These are phyloP conservation scores for Podaxis sp. DNA, from an alignment of 768 basidiomycete genomes.

Conservation along the genomic window DNA sequence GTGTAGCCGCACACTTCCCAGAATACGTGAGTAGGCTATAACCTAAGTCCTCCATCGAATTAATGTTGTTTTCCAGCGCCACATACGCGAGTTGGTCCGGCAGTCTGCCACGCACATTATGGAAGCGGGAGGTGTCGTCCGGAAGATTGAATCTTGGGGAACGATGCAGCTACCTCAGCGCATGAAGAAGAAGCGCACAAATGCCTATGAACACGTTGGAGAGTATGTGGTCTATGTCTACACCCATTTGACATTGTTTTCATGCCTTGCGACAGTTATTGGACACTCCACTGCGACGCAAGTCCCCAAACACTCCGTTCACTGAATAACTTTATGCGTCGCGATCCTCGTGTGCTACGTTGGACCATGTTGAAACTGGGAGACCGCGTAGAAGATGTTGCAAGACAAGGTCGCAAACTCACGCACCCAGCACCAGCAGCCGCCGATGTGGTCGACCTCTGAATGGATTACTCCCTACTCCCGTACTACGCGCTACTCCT, in stretches of 20 bases:
- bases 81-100: conserved; percentile 73
- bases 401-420: conserved; percentile 48
- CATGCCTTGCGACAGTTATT: conserved; percentile 56
- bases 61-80: conserved; percentile 44
- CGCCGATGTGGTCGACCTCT: conserved; percentile 26
- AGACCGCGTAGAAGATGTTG: conserved; percentile 69
- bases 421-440: neutral
- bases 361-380: conserved; percentile 82
- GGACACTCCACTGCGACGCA: conserved; percentile 90
- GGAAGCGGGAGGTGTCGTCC: conserved; percentile 77
- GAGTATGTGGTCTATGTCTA: conserved; percentile 58
- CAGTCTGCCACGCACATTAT: conserved; percentile 73
- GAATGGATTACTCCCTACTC: conserved; percentile 19
- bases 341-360: conserved; percentile 81
- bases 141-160: conserved; percentile 76
- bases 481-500: conserved; percentile 17
- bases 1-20: conserved; percentile 73
- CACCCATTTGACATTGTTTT: neutral
- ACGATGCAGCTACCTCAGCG: conserved; percentile 70
- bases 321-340: conserved; percentile 67
- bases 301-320: conserved; percentile 67
- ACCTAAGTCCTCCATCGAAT: neutral
- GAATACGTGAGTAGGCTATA: conserved; percentile 62
- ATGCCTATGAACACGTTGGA: conserved; percentile 50
- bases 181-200: conserved; percentile 62